Conservation (phyloP, 768 basidiomycete species). For the Tulasnella sp. region DNA sequence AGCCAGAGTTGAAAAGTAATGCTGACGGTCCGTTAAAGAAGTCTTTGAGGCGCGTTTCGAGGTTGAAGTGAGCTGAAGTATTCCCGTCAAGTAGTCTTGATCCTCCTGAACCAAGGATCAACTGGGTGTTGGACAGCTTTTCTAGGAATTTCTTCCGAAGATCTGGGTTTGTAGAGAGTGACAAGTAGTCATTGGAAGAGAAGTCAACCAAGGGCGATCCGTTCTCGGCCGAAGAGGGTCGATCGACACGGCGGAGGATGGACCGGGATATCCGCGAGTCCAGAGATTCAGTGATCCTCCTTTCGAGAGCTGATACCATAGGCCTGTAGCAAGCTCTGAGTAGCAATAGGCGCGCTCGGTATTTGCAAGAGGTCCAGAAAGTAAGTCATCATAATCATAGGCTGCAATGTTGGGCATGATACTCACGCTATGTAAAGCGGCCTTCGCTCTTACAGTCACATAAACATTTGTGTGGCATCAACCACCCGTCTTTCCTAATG, state of each 20-base stretch:
- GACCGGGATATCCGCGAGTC: conserved; percentile 8
- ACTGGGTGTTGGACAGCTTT: conserved; percentile 36
- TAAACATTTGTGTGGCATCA: not conserved
- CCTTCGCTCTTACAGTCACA: not conserved
- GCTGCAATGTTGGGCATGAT: not conserved
- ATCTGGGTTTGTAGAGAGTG: conserved; percentile 47
- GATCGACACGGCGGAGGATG: conserved; percentile 11
- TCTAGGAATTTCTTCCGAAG: conserved; percentile 50
- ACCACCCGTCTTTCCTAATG: conserved; percentile 29
- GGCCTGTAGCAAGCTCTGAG: not conserved
- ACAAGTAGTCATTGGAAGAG: conserved; percentile 90
- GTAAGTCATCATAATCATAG: not conserved
- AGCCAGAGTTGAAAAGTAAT: conserved; percentile 85
- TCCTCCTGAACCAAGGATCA: conserved; percentile 73
- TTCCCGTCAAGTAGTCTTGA: conserved; percentile 77
- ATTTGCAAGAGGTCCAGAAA: not conserved
- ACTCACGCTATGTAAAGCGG: not conserved
- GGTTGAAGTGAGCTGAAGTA: conserved; percentile 44
- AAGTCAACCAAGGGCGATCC: conserved; percentile 42
- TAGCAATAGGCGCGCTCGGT: not conserved
- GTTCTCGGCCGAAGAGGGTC: conserved; percentile 11
- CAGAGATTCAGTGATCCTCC: not conserved
- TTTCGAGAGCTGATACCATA: conserved; percentile 4
- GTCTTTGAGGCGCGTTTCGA: conserved; percentile 55
- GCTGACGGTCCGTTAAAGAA: conserved; percentile 58